phyloP scores from a whole-genome alignment of 768 basidiomycete genomes.

The Tricholoma terreum region DNA sequence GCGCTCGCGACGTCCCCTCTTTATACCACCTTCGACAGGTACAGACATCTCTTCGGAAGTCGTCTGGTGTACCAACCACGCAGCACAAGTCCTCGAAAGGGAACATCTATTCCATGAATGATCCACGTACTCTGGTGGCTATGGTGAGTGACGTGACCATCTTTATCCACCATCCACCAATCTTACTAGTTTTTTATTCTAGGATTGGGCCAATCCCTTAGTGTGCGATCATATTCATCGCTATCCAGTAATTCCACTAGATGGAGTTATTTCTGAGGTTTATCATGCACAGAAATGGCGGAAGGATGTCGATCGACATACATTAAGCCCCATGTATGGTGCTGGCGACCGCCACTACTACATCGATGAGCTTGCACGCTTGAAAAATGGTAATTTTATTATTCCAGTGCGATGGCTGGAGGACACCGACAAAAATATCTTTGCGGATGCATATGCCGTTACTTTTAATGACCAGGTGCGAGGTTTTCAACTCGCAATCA shows the following conservation, averaged over 20 bases:
- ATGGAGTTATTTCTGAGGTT: slow-evolving; percentile 27
- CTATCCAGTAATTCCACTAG: slow-evolving; percentile 26
- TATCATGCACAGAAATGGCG: slow-evolving; percentile 31
- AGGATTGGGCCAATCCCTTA: slow-evolving; percentile 32
- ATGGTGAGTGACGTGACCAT: too few species aligned
- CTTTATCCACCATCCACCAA: too few species aligned
- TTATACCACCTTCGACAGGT: slow-evolving; percentile 20
- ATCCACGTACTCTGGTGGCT: neutral
- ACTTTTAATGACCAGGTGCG: neutral
- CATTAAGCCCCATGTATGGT: slow-evolving; percentile 27
- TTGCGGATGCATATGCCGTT: neutral
- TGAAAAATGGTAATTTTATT: slow-evolving; percentile 14
- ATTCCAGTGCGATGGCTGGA: too few species aligned
- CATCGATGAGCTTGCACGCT: slow-evolving; percentile 20
- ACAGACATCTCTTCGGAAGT: slow-evolving; percentile 15
- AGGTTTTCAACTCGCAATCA: neutral
- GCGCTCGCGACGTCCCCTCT: slow-evolving; percentile 27
- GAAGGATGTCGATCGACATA: slow-evolving; percentile 18
- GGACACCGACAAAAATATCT: slow-evolving; percentile 5
- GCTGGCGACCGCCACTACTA: slow-evolving; percentile 18
- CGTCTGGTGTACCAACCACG: slow-evolving; percentile 18
- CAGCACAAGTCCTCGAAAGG: slow-evolving; percentile 21
- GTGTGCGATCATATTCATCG: slow-evolving; percentile 22
- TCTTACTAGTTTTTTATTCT: neutral
- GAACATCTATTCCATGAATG: slow-evolving; percentile 21